Conservation (phyloP, 805 yeast species). For the Yarrowia deformans region DNA sequence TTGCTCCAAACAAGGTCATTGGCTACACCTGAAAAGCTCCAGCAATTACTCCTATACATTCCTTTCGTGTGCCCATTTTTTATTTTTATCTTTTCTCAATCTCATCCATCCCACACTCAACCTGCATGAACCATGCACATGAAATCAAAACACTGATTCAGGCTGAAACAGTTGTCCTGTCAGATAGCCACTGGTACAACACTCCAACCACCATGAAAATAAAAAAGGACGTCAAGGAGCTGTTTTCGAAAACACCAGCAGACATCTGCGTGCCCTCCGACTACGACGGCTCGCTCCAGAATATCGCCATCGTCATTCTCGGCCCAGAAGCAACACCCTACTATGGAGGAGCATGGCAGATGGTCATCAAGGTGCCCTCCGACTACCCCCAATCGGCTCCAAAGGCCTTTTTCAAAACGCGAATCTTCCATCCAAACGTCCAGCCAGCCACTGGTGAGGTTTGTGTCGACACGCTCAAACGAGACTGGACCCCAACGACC, state of each 20-base stretch:
- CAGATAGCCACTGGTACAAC: too few species aligned
- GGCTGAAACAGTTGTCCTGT: not conserved
- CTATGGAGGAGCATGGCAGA: slow-evolving; percentile 58
- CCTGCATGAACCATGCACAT: slow-evolving; percentile 10
- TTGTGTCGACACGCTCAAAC: slow-evolving; percentile 49
- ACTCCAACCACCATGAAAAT: slow-evolving; percentile 22
- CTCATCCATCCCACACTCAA: not conserved
- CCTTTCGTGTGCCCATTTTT: too few species aligned
- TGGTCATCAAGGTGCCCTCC: slow-evolving; percentile 52
- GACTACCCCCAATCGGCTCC: slow-evolving; percentile 59
- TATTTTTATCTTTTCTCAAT: too few species aligned
- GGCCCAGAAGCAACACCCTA: slow-evolving; percentile 56
- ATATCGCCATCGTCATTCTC: slow-evolving; percentile 17
- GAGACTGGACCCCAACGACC: slow-evolving; percentile 47
- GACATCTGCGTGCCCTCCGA: slow-evolving; percentile 18
- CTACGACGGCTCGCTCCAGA: slow-evolving; percentile 22
- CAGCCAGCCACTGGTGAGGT: slow-evolving; percentile 49
- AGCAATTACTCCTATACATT: too few species aligned
- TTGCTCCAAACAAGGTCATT: too few species aligned
- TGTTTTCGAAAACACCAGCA: slow-evolving; percentile 18
- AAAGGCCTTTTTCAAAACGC: slow-evolving; percentile 51
- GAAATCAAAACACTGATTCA: slow-evolving; percentile 8
- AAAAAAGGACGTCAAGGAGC: slow-evolving; percentile 26
- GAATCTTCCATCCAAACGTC: slow-evolving; percentile 49
- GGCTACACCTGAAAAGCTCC: too few species aligned